These are phyloP conservation scores for Paramecium primaurelia DNA, from an alignment of 73 alveolate genomes.

Conservation along the genomic window DNA sequence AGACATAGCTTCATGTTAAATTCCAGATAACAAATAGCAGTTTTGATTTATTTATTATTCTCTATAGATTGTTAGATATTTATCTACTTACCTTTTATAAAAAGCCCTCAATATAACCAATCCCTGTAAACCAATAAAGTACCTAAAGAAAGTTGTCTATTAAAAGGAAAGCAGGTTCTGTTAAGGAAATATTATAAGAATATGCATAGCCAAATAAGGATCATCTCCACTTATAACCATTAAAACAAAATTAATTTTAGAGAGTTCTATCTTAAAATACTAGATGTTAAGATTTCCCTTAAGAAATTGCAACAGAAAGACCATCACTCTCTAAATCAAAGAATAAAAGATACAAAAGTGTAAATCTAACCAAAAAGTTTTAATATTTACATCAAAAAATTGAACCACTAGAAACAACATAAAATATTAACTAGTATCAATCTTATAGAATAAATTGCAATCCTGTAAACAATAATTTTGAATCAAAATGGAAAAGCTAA, in stretches of 20 bases:
- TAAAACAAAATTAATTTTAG: not conserved
- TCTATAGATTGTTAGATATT: not conserved
- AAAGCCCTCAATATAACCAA: not conserved
- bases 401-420: not conserved
- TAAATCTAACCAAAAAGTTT: not conserved
- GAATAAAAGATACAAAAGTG: not conserved
- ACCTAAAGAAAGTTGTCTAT: not conserved
- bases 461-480: not conserved
- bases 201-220: not conserved
- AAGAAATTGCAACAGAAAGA: not conserved
- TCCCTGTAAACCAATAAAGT: not conserved
- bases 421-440: not conserved
- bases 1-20: not conserved
- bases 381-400: not conserved
- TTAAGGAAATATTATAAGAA: not conserved
- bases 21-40: not conserved
- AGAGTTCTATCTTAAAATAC: constrained; percentile 12
- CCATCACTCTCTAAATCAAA: not conserved
- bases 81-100: not conserved
- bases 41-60: not conserved
- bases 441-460: not conserved
- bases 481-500: not conserved
- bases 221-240: not conserved
- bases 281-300: not conserved
- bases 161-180: not conserved